phyloP scores from a whole-genome alignment of 306 rosid genomes.

The Dalbergia cultrata region DNA sequence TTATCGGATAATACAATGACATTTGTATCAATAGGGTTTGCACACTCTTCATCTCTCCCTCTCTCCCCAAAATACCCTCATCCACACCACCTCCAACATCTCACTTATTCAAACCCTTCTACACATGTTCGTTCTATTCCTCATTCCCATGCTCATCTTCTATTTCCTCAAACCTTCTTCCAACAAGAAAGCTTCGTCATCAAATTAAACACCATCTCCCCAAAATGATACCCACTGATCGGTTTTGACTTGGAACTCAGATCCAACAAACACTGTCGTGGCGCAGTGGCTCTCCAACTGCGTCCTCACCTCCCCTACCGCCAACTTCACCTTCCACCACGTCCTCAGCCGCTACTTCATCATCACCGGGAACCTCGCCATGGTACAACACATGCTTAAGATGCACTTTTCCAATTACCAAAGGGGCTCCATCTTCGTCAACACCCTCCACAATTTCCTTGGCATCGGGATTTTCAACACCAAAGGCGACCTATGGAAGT shows the following conservation, averaged over 20 bases:
- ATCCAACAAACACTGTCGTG: slow-evolving; percentile 39
- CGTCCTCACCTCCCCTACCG: slow-evolving; percentile 58
- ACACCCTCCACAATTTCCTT: slow-evolving; percentile 54
- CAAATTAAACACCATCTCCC: slow-evolving; percentile 36
- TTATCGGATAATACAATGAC: too few species aligned
- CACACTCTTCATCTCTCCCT: too few species aligned
- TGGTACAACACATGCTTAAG: slow-evolving; percentile 78
- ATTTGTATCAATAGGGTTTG: too few species aligned
- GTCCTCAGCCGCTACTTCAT: not conserved
- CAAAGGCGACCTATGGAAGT: slow-evolving; percentile 68
- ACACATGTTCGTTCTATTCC: not conserved
- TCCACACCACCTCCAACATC: too few species aligned
- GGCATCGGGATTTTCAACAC: slow-evolving; percentile 74
- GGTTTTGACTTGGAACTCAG: slow-evolving; percentile 38
- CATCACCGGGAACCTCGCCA: slow-evolving; percentile 67
- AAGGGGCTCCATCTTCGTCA: slow-evolving; percentile 45
- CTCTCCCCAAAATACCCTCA: too few species aligned
- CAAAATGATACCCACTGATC: slow-evolving; percentile 50
- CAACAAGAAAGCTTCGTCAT: slow-evolving; percentile 23
- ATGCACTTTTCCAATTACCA: slow-evolving; percentile 58
- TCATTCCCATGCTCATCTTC: slow-evolving; percentile 37
- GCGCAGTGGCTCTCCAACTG: slow-evolving; percentile 68
- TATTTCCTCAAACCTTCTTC: not conserved
- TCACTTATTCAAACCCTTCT: slow-evolving; percentile 9
- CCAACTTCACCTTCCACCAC: slow-evolving; percentile 59